These are phyloP conservation scores for Zasmidium angulare DNA, from an alignment of 2,329 filamentous ascomycete species.

Conservation along the genomic window DNA sequence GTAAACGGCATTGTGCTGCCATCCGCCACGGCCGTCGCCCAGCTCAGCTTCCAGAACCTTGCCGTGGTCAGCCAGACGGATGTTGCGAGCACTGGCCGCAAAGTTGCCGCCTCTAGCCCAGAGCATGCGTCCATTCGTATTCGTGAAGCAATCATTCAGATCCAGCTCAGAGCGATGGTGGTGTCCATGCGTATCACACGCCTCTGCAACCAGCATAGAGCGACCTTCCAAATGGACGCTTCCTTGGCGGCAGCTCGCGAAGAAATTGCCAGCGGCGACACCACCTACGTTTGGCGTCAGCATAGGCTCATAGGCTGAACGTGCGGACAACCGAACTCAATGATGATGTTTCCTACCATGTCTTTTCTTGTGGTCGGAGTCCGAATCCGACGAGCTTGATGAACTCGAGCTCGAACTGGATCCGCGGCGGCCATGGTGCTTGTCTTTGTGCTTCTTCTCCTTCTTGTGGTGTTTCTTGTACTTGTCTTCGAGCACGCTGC, in stretches of 20 bases:
- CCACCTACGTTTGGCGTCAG: conserved; percentile 3
- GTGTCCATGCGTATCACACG: conserved; percentile 34
- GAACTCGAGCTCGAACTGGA: conserved; percentile 9
- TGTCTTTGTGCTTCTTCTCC: conserved; percentile 37
- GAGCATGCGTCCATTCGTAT: conserved; percentile 37
- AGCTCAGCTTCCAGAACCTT: conserved; percentile 38
- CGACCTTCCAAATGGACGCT: conserved; percentile 38
- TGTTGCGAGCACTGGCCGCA: conserved; percentile 33
- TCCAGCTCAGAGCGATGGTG: conserved; percentile 35
- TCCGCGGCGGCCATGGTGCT: conserved; percentile 20
- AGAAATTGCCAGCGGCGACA: conserved; percentile 40
- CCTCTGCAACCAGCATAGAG: conserved; percentile 40
- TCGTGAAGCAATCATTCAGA: conserved; percentile 40
- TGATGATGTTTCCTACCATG: conserved; percentile 19
- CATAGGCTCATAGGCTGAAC: neutral
- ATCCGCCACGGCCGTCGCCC: conserved; percentile 36
- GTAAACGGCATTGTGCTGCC: conserved; percentile 32
- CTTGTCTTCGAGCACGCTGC: conserved; percentile 56
- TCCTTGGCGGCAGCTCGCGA: conserved; percentile 26
- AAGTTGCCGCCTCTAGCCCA: conserved; percentile 42
- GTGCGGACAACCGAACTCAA: conserved; percentile 5
- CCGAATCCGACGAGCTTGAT: conserved; percentile 23
- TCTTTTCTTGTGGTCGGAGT: conserved; percentile 15
- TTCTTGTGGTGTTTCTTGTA: conserved; percentile 46
- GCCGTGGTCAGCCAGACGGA: conserved; percentile 34